Percentiles rank a stretch among this genome's conserved stretches.
Evolutionary conservation across 208 protist species (phyloP).

Genomic region (Trypanosoma rangeli): DNA sequence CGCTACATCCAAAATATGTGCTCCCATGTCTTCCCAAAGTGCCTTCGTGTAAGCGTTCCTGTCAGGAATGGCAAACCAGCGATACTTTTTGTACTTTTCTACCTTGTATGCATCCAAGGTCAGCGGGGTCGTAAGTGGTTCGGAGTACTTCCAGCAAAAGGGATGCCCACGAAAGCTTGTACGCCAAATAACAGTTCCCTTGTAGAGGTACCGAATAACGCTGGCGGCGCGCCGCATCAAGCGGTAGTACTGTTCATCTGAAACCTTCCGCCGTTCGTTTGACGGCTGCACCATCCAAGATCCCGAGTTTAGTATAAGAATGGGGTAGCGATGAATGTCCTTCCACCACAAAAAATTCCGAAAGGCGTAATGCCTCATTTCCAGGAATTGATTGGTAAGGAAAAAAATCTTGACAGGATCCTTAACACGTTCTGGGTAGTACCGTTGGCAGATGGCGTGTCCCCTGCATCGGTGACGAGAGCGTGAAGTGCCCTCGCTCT

Average conservation of each 20-base stretch:
- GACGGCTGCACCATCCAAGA: slow-evolving; percentile 29
- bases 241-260: slow-evolving; percentile 15
- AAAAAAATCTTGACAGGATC: slow-evolving; percentile 28
- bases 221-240: slow-evolving; percentile 22
- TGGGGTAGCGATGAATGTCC: slow-evolving; percentile 20
- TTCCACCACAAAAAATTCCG: slow-evolving; percentile 30
- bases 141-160: slow-evolving; percentile 17
- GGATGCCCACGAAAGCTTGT: slow-evolving; percentile 31
- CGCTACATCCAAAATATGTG: slow-evolving; percentile 26
- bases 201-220: slow-evolving; percentile 22
- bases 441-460: slow-evolving; percentile 26
- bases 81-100: slow-evolving; percentile 14
- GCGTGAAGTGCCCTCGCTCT: slow-evolving; percentile 18
- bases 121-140: slow-evolving; percentile 8
- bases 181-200: slow-evolving; percentile 31
- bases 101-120: not conserved
- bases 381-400: slow-evolving; percentile 33
- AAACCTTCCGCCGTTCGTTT: slow-evolving; percentile 7
- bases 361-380: not conserved
- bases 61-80: slow-evolving; percentile 25
- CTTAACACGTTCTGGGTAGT: slow-evolving; percentile 25
- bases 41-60: slow-evolving; percentile 21
- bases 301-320: slow-evolving; percentile 29
- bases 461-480: slow-evolving; percentile 7
- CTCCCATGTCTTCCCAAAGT: slow-evolving; percentile 24